Conservation (phyloP, 495 filamentous ascomycete species). For the Chlorociboria aeruginascens region DNA sequence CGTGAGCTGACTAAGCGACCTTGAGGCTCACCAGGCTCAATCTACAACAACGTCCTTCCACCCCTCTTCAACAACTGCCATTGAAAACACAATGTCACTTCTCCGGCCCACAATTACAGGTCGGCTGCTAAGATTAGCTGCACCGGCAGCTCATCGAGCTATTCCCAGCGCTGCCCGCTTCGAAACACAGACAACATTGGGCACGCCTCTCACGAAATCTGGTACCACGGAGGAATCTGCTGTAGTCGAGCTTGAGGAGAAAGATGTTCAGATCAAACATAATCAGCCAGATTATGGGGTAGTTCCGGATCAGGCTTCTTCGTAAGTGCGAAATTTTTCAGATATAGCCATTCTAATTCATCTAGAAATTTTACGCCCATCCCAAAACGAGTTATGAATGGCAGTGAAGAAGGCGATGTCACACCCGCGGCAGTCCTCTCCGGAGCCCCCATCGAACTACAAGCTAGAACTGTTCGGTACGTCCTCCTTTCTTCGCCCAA, state of each 20-base stretch:
- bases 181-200: conserved; percentile 31
- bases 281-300: conserved; percentile 74
- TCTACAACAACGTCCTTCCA: not conserved
- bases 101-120: conserved; percentile 23
- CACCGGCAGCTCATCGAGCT: conserved; percentile 21
- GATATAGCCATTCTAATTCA: conserved; percentile 3
- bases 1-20: conserved; percentile 3
- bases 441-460: conserved; percentile 84
- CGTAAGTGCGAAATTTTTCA: conserved; percentile 9
- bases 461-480: conserved; percentile 87
- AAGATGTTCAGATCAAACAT: conserved; percentile 12
- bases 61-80: not conserved
- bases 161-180: conserved; percentile 29
- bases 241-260: conserved; percentile 1
- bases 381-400: conserved; percentile 77
- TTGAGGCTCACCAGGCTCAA: no score
- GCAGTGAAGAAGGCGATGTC: conserved; percentile 66
- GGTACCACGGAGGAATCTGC: conserved; percentile 6
- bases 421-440: conserved; percentile 78
- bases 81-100: conserved; percentile 23
- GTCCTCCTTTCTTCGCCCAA: conserved; percentile 1
- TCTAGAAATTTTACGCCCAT: conserved; percentile 76
- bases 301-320: conserved; percentile 20
- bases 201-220: conserved; percentile 20
- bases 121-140: conserved; percentile 29